Percentiles rank a stretch among this genome's conserved stretches.
phyloP scores from a whole-genome alignment of 2,329 filamentous ascomycete species.

The Fusarium mexicanum region DNA sequence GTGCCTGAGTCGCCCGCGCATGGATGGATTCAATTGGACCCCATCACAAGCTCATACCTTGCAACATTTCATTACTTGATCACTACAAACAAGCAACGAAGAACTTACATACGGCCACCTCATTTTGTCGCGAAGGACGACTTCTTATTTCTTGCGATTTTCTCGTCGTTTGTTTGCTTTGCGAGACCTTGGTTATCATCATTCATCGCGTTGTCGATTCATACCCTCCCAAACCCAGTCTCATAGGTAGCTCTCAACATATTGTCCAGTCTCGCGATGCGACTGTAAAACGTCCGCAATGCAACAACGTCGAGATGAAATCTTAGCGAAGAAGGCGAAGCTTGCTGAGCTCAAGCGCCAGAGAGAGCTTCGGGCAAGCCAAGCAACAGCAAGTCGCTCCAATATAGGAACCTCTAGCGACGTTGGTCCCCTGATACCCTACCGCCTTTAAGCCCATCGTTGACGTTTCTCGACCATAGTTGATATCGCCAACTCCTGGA shows the following conservation, averaged over 20 bases:
- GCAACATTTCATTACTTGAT: conserved; percentile 23
- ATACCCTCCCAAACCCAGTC: neutral
- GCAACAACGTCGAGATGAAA: conserved; percentile 92
- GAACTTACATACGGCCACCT: conserved; percentile 5
- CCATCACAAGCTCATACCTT: conserved; percentile 24
- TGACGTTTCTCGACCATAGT: conserved; percentile 38
- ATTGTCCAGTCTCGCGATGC: conserved; percentile 57
- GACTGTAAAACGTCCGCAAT: conserved; percentile 59
- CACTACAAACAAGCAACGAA: conserved; percentile 18
- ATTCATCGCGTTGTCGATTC: neutral
- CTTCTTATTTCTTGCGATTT: neutral
- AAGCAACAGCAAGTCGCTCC: conserved; percentile 75
- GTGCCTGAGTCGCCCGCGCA: conserved; percentile 21
- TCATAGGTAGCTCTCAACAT: conserved; percentile 33
- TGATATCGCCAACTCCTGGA: conserved; percentile 75
- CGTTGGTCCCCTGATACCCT: conserved; percentile 60
- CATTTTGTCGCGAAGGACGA: neutral
- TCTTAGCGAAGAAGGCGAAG: conserved; percentile 95
- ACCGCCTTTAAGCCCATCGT: conserved; percentile 25
- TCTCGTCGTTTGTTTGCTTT: neutral
- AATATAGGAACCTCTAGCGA: conserved; percentile 76
- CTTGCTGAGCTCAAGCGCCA: conserved; percentile 95
- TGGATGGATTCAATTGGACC: conserved; percentile 30
- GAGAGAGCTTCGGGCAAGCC: conserved; percentile 82
- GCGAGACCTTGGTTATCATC: neutral